Evolutionary conservation across 257 asterid species (phyloP).

Genomic region (Jaltomata sinuosa): DNA sequence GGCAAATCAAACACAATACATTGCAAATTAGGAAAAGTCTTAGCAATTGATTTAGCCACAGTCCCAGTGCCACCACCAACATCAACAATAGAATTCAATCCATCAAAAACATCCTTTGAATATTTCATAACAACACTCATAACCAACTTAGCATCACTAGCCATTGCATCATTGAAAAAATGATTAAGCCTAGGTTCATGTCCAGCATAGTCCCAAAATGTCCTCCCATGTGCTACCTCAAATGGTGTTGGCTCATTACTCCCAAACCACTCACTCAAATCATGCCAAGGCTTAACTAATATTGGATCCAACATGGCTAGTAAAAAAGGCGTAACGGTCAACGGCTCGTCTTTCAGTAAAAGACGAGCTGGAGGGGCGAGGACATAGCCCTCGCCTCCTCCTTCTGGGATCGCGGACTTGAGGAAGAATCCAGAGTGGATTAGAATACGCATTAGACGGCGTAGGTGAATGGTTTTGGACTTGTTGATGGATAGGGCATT

Average conservation of each 20-base stretch:
- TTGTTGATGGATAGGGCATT: constrained; percentile 3
- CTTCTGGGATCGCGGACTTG: neutral
- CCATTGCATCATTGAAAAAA: constrained; percentile 20
- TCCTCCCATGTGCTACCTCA: neutral
- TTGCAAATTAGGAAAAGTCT: constrained; percentile 8
- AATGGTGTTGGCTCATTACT: constrained; percentile 6
- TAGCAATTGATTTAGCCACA: constrained; percentile 11
- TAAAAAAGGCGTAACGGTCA: neutral
- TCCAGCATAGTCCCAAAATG: constrained; percentile 12
- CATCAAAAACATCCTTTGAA: constrained; percentile 8
- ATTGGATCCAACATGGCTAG: constrained; percentile 13
- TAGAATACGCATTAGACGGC: constrained; percentile 19
- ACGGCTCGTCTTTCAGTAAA: constrained; percentile 12
- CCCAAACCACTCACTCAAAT: constrained; percentile 4
- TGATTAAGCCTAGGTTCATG: constrained; percentile 1
- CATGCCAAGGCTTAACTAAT: constrained; percentile 1
- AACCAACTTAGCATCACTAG: constrained; percentile 10
- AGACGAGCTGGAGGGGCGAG: constrained; percentile 14
- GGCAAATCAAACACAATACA: constrained; percentile 25
- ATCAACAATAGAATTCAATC: constrained; percentile 17
- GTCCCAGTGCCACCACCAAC: constrained; percentile 34
- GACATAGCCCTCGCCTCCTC: neutral
- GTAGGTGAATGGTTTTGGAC: constrained; percentile 1
- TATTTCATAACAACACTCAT: neutral
- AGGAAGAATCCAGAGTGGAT: constrained; percentile 18